A percentile compares a stretch with the other conserved stretches of the same genome.
Evolutionary conservation across 2,329 filamentous ascomycete species (phyloP).

Genomic region (Mollisia scopiformis): DNA sequence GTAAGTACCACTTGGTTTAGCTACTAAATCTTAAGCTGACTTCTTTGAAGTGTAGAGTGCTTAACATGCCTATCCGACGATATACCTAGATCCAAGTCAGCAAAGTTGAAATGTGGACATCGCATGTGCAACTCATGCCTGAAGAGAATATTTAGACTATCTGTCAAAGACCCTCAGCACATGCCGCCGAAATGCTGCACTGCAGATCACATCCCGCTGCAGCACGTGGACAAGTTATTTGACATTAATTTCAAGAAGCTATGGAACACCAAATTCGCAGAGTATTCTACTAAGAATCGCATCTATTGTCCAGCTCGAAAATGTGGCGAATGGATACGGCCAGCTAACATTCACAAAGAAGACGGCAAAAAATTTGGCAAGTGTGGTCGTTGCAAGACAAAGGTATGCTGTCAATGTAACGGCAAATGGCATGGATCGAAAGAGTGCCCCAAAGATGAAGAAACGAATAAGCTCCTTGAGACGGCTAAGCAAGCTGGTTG

Average conservation of each 20-base stretch:
- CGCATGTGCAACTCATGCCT: slow-evolving; percentile 81
- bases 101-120: slow-evolving; percentile 77
- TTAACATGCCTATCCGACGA: slow-evolving; percentile 72
- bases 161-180: slow-evolving; percentile 74
- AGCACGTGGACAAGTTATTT: slow-evolving; percentile 77
- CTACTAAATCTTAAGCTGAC: slow-evolving; percentile 15
- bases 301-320: slow-evolving; percentile 75
- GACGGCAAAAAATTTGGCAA: slow-evolving; percentile 66
- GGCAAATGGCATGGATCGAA: slow-evolving; percentile 70
- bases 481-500: slow-evolving; percentile 70
- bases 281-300: slow-evolving; percentile 74
- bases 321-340: slow-evolving; percentile 82
- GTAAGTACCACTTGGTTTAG: slow-evolving; percentile 18
- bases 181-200: slow-evolving; percentile 89
- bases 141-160: slow-evolving; percentile 73
- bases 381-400: slow-evolving; percentile 72
- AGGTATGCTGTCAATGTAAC: slow-evolving; percentile 76
- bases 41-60: slow-evolving; percentile 65
- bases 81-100: slow-evolving; percentile 62
- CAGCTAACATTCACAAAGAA: slow-evolving; percentile 65
- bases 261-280: slow-evolving; percentile 82
- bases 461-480: slow-evolving; percentile 63
- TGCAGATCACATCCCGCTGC: slow-evolving; percentile 70
- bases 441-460: slow-evolving; percentile 74
- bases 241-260: slow-evolving; percentile 72